These are phyloP conservation scores for Oryza glaberrima DNA, from an alignment of 176 grass and related monocot species.

Conservation along the genomic window DNA sequence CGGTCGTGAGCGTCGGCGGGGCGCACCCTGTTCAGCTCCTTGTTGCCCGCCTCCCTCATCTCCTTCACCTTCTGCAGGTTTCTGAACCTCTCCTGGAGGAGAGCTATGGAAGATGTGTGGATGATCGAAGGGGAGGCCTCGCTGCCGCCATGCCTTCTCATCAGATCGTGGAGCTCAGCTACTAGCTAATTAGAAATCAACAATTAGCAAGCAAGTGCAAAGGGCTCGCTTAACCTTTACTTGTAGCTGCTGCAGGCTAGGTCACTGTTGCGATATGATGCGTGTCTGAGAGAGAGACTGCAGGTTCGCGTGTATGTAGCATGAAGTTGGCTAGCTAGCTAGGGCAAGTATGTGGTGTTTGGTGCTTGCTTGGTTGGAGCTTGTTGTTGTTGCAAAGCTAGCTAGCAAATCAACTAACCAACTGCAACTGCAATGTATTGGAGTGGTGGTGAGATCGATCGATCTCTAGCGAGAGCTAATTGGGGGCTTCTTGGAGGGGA, in stretches of 20 bases:
- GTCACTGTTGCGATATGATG: conserved; percentile 34
- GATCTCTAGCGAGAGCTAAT: not conserved
- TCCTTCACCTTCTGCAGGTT: conserved; percentile 91
- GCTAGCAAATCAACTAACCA: not conserved
- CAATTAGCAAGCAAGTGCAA: conserved; percentile 38
- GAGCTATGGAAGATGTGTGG: conserved; percentile 86
- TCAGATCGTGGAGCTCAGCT: conserved; percentile 1
- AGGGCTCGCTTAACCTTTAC: conserved; percentile 32
- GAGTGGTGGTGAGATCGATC: not conserved
- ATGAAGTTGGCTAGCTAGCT: not conserved
- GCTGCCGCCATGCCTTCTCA: conserved; percentile 68
- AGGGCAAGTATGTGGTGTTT: conserved; percentile 28
- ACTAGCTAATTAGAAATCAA: not conserved
- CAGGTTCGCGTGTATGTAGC: not conserved
- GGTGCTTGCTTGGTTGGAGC: conserved; percentile 32
- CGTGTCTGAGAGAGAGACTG: not conserved
- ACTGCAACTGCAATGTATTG: conserved; percentile 1
- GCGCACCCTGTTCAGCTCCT: conserved; percentile 59
- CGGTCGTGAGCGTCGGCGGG: conserved; percentile 7
- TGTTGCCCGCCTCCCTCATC: conserved; percentile 72
- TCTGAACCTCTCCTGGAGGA: conserved; percentile 97
- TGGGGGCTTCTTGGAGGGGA: conserved; percentile 32
- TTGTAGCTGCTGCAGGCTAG: conserved; percentile 1
- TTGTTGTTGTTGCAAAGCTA: conserved; percentile 24
- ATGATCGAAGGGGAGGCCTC: conserved; percentile 53